Evolutionary conservation across 2,329 filamentous ascomycete species (phyloP), one percentile per base, ranked within the genome.

Genomic region (Scortechinia acanthostroma): DNA sequence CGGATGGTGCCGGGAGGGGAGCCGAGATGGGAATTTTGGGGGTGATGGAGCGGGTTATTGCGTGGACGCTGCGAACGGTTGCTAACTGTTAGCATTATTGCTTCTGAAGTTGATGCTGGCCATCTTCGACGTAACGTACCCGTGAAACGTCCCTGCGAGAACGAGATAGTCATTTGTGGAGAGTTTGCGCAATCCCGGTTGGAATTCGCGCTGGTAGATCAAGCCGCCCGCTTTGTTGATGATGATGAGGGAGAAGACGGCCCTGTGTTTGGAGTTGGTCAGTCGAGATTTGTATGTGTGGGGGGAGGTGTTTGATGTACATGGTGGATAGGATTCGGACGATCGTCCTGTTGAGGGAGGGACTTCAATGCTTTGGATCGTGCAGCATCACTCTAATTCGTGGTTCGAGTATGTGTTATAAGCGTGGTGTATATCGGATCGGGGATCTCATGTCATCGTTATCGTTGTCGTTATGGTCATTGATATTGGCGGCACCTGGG

Each of bases 191-290:
- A 98, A 77, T 42, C 78, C 88, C 49, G 81, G 86, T 37, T 91
- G 83, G 64, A 98, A 97, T 59, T 89, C 88, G 55, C 90, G 88
- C 68, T 97, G 91, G 74, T 95, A 98, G 66, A 98, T 84, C 45
- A 98, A 77, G 56, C 93, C 93, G 49, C 91, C 93, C 52, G 93
- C 91, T 76, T 98, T 98, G 75, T 96, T 97, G 73, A 98, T 95
- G 63, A 98, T 86, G 63, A 97, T 90, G 59, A 98, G 84, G 48
- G 91, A 83, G 65, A 94, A 93, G 63, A 98, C 86, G 53, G 90
- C 88, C 93, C 91, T 97, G 54, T 45, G 14, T 13, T 40, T 40
- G 35, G n/a, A n/a, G n/a, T n/a, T n/a, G n/a, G n/a, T n/a, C n/a
- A n/a, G n/a, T n/a, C n/a, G n/a, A n/a, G n/a, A n/a, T n/a, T n/a